phyloP scores from a whole-genome alignment of 2,329 filamentous ascomycete species.

The Leptographium procerum region DNA sequence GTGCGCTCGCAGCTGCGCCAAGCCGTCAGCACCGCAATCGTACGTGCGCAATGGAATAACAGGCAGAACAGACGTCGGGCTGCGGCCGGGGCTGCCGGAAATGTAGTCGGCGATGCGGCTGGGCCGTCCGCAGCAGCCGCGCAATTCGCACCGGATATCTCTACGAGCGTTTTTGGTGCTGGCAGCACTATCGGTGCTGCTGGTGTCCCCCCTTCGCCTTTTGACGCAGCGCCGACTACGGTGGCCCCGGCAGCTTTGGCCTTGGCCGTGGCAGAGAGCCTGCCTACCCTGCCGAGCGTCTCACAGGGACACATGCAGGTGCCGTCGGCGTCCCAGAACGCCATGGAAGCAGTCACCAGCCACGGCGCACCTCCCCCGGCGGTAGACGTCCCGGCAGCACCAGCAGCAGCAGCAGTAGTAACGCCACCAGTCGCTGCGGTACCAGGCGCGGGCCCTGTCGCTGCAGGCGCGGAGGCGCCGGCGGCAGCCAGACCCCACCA shows the following conservation, averaged over 20 bases:
- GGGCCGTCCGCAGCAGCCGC: background rate
- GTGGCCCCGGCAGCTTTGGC: background rate
- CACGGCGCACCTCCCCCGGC: background rate
- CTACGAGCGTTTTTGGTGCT: background rate
- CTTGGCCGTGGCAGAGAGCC: background rate
- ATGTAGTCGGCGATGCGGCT: background rate
- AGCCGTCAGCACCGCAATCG: constrained; percentile 34
- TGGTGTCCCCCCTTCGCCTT: background rate
- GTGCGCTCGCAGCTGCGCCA: constrained; percentile 37
- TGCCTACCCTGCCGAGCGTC: no score
- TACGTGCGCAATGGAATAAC: constrained; percentile 29
- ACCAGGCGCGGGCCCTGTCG: background rate
- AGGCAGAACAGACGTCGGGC: background rate
- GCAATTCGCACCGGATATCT: background rate
- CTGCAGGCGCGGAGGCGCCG: background rate
- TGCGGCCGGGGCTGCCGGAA: background rate
- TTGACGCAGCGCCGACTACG: background rate
- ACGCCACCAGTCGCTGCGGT: constrained; percentile 2
- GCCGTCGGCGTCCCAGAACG: background rate
- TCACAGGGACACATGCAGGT: background rate
- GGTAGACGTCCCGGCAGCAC: no score
- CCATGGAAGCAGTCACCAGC: background rate
- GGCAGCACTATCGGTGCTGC: background rate
- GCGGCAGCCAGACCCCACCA: constrained; percentile 19
- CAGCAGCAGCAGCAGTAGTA: background rate